Evolutionary conservation across 2,329 filamentous ascomycete species (phyloP), one percentile per base, ranked within the genome.

Genomic region (Xylogone sp.): DNA sequence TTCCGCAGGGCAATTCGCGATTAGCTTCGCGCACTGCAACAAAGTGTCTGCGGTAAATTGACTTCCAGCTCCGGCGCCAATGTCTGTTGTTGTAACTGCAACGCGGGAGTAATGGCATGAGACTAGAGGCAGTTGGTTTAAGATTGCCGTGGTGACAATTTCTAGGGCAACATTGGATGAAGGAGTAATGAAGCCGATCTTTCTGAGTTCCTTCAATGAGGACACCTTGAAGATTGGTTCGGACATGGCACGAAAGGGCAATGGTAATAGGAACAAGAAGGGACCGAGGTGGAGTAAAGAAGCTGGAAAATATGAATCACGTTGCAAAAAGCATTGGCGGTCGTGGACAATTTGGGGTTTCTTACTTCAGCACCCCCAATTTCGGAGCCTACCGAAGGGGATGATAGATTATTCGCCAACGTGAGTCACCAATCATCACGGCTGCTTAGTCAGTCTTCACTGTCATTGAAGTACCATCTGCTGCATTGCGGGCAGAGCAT

Each of bases 181-280:
- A 21, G 46, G 34, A 12, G 42, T 22, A 19, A 48, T 48, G 46
- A 48, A 48, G 21, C 46, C 27, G 9, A 48, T 43, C 13, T 48
- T 48, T 21, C 43, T 48, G 34, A 48, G 24, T 34, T 48, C 46
- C 24, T 48, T 48, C 29, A 48, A 43, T 20, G 46, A 43, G 13
- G 31, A 19, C 13, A 48, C 31, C 31, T 48, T 48, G 46, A 43
- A 24, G 31, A 48, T 42, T 24, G 31, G 20, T 22, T 21, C 21
- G 3, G 46, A 42, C 46, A 43, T 48, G 20, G 1, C 39, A 19
- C 22, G 7, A 24, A 34, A 47, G 19, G n/a, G n/a, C n/a, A n/a
- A n/a, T n/a, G n/a, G 34, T 16, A 21, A 18, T 24, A 19, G 19
- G 2, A 31, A 20, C 4, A 19, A 19, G 20, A 34, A 39, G n/a